A percentile compares a stretch with the other conserved stretches of the same genome.
phyloP scores from a whole-genome alignment of 1,284 basidiomycete genomes.

The Cryptococcus amylolentus region DNA sequence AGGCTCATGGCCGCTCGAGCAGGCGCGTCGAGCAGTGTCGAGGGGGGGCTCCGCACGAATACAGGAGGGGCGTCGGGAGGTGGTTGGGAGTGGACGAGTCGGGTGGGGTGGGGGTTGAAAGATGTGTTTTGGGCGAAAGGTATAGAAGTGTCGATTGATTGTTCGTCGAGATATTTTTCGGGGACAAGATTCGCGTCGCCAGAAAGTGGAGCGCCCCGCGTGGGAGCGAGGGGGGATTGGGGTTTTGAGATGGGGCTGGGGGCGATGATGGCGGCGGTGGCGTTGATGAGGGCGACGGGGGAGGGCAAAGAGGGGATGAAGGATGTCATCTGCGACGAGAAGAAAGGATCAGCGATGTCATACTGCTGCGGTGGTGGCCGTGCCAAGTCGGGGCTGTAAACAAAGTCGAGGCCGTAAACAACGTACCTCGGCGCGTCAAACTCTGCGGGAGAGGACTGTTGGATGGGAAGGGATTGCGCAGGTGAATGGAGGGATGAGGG shows the following conservation, averaged over 20 bases:
- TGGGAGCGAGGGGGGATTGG: conserved; percentile 5
- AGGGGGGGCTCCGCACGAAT: conserved; percentile 30
- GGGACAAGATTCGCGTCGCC: conserved; percentile 20
- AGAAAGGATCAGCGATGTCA: not conserved
- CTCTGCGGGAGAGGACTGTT: no score
- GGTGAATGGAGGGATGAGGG: no score
- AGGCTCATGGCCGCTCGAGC: conserved; percentile 43
- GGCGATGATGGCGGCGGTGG: conserved; percentile 10
- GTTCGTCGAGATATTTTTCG: conserved; percentile 19
- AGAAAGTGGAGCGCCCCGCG: conserved; percentile 18
- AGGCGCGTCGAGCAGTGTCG: conserved; percentile 41
- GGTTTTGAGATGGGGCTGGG: conserved; percentile 3
- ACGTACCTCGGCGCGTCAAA: not conserved
- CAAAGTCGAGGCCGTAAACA: not conserved
- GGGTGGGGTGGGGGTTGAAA: conserved; percentile 13
- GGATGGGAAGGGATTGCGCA: no score
- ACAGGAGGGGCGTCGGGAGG: not conserved
- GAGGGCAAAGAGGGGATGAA: conserved; percentile 9
- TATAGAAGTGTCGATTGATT: conserved; percentile 8
- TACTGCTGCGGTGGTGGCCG: not conserved
- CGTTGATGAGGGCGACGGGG: conserved; percentile 7
- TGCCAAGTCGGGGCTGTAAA: not conserved
- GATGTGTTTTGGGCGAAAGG: conserved; percentile 13
- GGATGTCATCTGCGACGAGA: conserved; percentile 7
- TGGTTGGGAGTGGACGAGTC: conserved; percentile 1